Base-by-base conservation (phyloP, 805 yeast species). In the Phaffomyces thermotolerans region DNA sequence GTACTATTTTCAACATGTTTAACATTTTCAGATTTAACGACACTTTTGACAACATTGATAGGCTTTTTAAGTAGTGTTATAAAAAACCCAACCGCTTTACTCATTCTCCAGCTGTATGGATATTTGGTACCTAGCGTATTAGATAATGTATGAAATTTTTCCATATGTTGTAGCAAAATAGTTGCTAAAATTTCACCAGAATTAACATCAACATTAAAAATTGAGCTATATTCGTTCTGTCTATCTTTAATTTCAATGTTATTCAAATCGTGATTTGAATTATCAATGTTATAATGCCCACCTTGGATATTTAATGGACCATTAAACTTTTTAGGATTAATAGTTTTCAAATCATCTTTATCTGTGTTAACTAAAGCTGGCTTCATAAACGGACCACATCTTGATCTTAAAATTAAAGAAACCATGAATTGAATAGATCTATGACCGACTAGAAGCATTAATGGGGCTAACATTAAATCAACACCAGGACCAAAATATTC, bases 41-140 rank as follows among this genome's bases (percentile, higher is more conserved):
- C 38, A n/a, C 43, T 47, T 45, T 56, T 54, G 4, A 53, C 53
- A 14, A 41, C 44, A 37, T 51, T 52, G 17, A 56, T 54, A 1
- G 63, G 68, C 35, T 58, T 67, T 46, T 56, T 63, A 38, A 69
- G 45, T 27, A 69, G 47, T 1, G 71, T 65, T 25, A 69, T 60
- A 40, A 69, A 69, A 46, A 69, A 69, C 2, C 66, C 66, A 2
- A 69, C 68, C 8, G 84, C 81, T 52, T 79, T 81, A 32, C 76
- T 68, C 56, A 82, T 71, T 60, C 84, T 73, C 79, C 81, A 79
- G 2, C 88, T 84, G 55, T 79, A 80, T 45, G 77, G 78, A 55
- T 80, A 82, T 49, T 78, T 69, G 23, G 64, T 67, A 18, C 85
- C 76, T 31, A 83, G 60, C 34, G 68, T 66, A 63, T 69, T 59